These are phyloP conservation scores for Spinacia oleracea DNA, from an alignment of 179 eudicot genomes.

Conservation along the genomic window DNA sequence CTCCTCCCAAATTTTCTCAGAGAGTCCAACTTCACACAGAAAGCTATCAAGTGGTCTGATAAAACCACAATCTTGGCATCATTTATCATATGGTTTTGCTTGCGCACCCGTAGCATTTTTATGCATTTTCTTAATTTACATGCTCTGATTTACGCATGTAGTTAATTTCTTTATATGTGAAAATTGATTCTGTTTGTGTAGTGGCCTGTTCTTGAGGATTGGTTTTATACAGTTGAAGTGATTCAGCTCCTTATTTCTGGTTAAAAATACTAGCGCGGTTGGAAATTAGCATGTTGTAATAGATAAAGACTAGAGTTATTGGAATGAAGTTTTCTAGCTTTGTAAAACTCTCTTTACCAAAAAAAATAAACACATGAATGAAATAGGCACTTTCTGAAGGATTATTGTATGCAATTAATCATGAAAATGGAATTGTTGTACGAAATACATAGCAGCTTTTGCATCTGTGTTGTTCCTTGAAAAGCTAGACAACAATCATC, in stretches of 20 bases:
- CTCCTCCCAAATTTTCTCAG: constrained; percentile 75
- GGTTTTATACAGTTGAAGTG: constrained; percentile 4
- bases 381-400: neutral
- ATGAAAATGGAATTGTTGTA: neutral
- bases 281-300: neutral
- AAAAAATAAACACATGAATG: neutral
- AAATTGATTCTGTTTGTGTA: neutral
- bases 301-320: neutral
- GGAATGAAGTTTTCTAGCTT: neutral
- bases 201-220: constrained; percentile 20
- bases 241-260: constrained; percentile 2
- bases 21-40: constrained; percentile 71
- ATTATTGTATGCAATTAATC: neutral
- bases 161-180: constrained; percentile 12
- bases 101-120: constrained; percentile 9
- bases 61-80: constrained; percentile 12
- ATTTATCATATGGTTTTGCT: constrained; percentile 10
- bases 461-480: neutral
- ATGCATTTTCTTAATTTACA: neutral
- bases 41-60: constrained; percentile 75
- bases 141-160: constrained; percentile 15
- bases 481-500: neutral
- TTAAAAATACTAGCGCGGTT: neutral
- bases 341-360: neutral
- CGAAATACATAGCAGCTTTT: neutral